Evolutionary conservation across 768 basidiomycete species (phyloP), one percentile per base, ranked within the genome.

Genomic region (Leccinellum rugosiceps): DNA sequence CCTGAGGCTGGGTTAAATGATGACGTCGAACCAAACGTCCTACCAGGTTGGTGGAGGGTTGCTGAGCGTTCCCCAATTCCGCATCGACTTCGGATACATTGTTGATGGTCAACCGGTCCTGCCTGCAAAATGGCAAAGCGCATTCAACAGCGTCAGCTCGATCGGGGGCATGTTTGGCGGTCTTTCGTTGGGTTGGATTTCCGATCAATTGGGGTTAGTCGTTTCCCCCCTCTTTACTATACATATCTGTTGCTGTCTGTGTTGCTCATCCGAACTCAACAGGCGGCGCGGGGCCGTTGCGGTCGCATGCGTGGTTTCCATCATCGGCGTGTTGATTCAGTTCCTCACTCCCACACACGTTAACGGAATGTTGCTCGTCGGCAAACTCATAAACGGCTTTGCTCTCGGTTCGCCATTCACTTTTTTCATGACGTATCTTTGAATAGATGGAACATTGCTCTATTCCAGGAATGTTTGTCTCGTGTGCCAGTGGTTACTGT

Each of bases 151-250:
- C 6, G 56, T 61, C 35, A 68, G 65, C 31, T 65, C 61, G 1
- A 59, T 68, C 25, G 67, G 65, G 8, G 65, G 68, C 6, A 68
- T 69, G 65, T 58, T 61, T 52, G 67, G 67, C 8, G 68, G 68
- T 26, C 61, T 67, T 41, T 63, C 55, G 3, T 47, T 70, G 23
- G 65, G 67, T 13, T 65, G 60, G 59, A 54, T 68, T 7, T 54
- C 65, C 3, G 68, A 68, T 13, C 54, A n/a, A 5, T 28, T 68
- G 17, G 68, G 68, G 68, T 58, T 13, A 3, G 60, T 30, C 4
- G 1, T 9, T 19, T 6, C 6, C 6, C 6, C 6, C 28, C n/a
- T 30, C 8, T 47, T 13, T 13, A 6, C 26, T 1, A 47, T 26
- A 43, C 41, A 17, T 31, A 31, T 30, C 8, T 30, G n/a, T 28